Percentiles rank a stretch among this genome's conserved stretches.
Evolutionary conservation across 805 yeast genomes (phyloP).

Genomic region (Ogataea nitratoaversa): DNA sequence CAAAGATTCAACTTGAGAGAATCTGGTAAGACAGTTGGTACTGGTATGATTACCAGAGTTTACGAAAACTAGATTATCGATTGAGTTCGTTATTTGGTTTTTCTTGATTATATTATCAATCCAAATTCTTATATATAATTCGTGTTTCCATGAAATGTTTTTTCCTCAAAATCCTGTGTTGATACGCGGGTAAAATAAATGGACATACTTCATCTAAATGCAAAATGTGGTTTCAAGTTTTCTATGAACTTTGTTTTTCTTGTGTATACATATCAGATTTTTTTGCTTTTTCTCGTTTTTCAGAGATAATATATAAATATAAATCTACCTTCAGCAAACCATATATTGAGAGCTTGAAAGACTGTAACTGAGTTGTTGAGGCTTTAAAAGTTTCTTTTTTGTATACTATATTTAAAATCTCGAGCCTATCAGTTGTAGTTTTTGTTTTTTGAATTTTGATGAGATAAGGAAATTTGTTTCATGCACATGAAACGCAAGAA

Average conservation of each 20-base stretch:
- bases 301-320: background rate
- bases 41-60: constrained; percentile 89
- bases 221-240: background rate
- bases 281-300: background rate
- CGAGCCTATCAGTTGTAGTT: too few relatives aligned
- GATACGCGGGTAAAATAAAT: too few relatives aligned
- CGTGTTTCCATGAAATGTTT: too few relatives aligned
- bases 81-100: background rate
- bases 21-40: constrained; percentile 99
- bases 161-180: too few relatives aligned
- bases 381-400: too few relatives aligned
- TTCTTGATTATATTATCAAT: background rate
- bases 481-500: too few relatives aligned
- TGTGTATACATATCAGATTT: background rate
- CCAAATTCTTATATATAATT: constrained; percentile 1
- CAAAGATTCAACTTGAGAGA: constrained; percentile 99
- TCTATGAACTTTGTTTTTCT: background rate
- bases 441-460: too few relatives aligned
- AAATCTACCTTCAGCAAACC: background rate
- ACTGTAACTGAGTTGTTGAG: too few relatives aligned
- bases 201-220: background rate
- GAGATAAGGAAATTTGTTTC: too few relatives aligned
- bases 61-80: constrained; percentile 20
- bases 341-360: too few relatives aligned
- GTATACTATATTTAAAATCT: too few relatives aligned